Percentiles rank a stretch among this genome's conserved stretches.
These are phyloP conservation scores for Cicer chorassanicum DNA, from an alignment of 306 rosid species.

Conservation along the genomic window DNA sequence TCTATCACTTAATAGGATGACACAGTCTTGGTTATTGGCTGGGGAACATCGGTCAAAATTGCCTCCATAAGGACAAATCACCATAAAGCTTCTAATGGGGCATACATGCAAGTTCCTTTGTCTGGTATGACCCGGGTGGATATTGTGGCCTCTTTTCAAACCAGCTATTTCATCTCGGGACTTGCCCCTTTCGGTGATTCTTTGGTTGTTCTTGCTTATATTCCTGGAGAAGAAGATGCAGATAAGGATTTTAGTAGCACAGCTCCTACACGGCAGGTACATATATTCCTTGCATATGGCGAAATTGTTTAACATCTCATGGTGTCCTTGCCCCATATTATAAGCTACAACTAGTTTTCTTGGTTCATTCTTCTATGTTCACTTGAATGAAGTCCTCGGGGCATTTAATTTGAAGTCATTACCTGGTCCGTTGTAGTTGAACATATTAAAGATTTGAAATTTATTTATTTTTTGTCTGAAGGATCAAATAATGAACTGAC, in stretches of 20 bases:
- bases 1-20: slow-evolving; percentile 72
- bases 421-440: slow-evolving; percentile 20
- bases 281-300: slow-evolving; percentile 45
- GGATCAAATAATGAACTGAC: slow-evolving; percentile 22
- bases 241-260: slow-evolving; percentile 83
- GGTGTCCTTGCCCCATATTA: slow-evolving; percentile 8
- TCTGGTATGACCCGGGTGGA: slow-evolving; percentile 81
- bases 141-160: slow-evolving; percentile 94
- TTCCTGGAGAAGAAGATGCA: slow-evolving; percentile 85
- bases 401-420: slow-evolving; percentile 31
- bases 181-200: slow-evolving; percentile 95
- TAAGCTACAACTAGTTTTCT: slow-evolving; percentile 22
- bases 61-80: slow-evolving; percentile 76
- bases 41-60: slow-evolving; percentile 96
- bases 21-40: slow-evolving; percentile 86
- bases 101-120: slow-evolving; percentile 63
- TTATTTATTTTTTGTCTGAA: slow-evolving; percentile 17
- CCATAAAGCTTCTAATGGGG: slow-evolving; percentile 69
- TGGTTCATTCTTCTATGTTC: slow-evolving; percentile 26
- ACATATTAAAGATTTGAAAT: slow-evolving; percentile 6
- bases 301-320: slow-evolving; percentile 32
- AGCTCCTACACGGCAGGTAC: slow-evolving; percentile 83
- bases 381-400: not conserved
- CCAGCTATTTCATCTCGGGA: slow-evolving; percentile 91
- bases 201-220: slow-evolving; percentile 93